Evolutionary conservation across 1,284 basidiomycete genomes (phyloP).

Genomic region (Moesziomyces sp.): DNA sequence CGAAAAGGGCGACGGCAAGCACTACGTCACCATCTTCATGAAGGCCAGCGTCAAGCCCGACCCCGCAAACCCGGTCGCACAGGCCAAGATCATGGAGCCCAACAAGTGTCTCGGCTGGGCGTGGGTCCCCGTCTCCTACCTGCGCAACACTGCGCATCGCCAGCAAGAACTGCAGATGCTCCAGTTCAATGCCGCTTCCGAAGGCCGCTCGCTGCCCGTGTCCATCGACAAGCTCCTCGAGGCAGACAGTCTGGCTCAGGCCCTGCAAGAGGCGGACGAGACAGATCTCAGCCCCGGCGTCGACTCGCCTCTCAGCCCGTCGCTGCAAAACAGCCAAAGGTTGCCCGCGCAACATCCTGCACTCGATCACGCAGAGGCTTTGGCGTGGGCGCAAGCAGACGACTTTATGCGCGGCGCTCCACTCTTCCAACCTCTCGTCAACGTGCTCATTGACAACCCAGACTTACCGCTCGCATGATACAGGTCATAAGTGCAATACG

Average conservation of each 20-base stretch:
- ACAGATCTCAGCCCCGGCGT: not conserved
- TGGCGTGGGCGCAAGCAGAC: slow-evolving; percentile 48
- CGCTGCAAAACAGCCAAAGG: not conserved
- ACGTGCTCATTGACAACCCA: slow-evolving; percentile 36
- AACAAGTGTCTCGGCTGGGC: slow-evolving; percentile 63
- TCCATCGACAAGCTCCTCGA: slow-evolving; percentile 48
- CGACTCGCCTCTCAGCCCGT: slow-evolving; percentile 6
- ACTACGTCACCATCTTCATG: slow-evolving; percentile 67
- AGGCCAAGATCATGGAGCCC: slow-evolving; percentile 54
- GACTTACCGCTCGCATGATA: slow-evolving; percentile 9
- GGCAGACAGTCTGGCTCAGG: slow-evolving; percentile 43
- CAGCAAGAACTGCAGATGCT: slow-evolving; percentile 38
- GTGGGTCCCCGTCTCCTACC: slow-evolving; percentile 52
- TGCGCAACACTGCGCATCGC: slow-evolving; percentile 29
- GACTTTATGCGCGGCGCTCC: slow-evolving; percentile 51
- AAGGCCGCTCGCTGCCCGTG: slow-evolving; percentile 42
- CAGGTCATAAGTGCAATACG: not conserved
- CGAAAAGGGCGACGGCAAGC: slow-evolving; percentile 42
- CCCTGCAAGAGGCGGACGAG: slow-evolving; percentile 32
- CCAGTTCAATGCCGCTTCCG: slow-evolving; percentile 20
- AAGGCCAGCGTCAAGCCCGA: slow-evolving; percentile 34
- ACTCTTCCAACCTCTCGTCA: slow-evolving; percentile 46
- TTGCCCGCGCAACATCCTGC: not conserved
- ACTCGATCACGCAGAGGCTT: slow-evolving; percentile 17
- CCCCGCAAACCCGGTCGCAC: slow-evolving; percentile 8